These are phyloP conservation scores for Backusella westeae DNA, from an alignment of 192 early-diverging fungal genomes.

Conservation along the genomic window DNA sequence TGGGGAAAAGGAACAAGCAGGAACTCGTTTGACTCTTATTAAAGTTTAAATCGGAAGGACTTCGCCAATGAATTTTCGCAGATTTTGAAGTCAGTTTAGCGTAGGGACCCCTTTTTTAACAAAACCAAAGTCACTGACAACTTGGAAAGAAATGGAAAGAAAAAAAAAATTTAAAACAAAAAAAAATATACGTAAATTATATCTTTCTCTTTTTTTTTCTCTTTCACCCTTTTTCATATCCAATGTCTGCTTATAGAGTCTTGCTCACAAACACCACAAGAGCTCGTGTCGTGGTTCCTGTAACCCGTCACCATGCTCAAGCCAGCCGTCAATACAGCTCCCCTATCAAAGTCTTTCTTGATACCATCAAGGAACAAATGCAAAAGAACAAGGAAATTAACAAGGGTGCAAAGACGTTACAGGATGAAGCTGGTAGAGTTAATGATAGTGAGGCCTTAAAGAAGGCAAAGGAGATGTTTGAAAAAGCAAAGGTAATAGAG, in stretches of 20 bases:
- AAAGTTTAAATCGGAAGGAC: background rate
- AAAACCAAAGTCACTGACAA: conserved; percentile 4
- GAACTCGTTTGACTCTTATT: conserved; percentile 1
- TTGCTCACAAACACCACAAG: conserved; percentile 1
- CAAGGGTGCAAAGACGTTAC: conserved; percentile 86
- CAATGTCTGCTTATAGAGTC: conserved; percentile 16
- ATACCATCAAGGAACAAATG: conserved; percentile 89
- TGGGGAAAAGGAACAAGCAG: background rate
- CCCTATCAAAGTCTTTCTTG: conserved; percentile 79
- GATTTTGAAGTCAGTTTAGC: background rate
- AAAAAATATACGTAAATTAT: background rate
- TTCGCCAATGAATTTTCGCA: background rate
- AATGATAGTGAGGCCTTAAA: conserved; percentile 86
- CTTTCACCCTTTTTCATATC: background rate
- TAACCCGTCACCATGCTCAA: background rate
- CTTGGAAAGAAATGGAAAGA: background rate
- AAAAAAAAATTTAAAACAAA: background rate
- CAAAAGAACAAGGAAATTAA: conserved; percentile 95
- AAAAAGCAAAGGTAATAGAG: conserved; percentile 49
- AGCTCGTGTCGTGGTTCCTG: background rate
- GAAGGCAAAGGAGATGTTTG: conserved; percentile 74
- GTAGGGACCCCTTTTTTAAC: background rate
- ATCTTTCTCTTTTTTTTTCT: background rate
- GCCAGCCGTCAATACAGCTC: conserved; percentile 33
- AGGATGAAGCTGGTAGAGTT: conserved; percentile 77